These are phyloP conservation scores for Kwoniella mangroviensis DNA, from an alignment of 768 basidiomycete genomes.

Conservation along the genomic window DNA sequence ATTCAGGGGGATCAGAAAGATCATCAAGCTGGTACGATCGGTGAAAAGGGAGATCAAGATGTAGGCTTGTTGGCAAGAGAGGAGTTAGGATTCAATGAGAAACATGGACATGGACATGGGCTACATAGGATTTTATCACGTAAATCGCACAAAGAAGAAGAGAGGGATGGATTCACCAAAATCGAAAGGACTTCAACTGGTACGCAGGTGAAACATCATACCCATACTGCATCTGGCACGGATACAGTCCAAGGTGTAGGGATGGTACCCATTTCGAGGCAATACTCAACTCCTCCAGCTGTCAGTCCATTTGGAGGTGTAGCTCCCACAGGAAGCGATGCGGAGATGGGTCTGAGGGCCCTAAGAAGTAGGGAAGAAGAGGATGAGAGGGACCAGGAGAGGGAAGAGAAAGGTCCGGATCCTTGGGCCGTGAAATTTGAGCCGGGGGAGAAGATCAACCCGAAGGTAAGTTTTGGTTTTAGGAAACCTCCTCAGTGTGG, in stretches of 20 bases:
- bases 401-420: slow-evolving; percentile 45
- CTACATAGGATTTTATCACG: background rate
- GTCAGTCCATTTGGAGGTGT: slow-evolving; percentile 46
- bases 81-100: slow-evolving; percentile 26
- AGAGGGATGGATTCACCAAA: background rate
- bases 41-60: slow-evolving; percentile 14
- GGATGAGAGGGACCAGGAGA: slow-evolving; percentile 35
- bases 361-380: slow-evolving; percentile 46
- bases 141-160: background rate
- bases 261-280: slow-evolving; percentile 36
- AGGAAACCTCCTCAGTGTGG: too few species aligned
- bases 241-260: slow-evolving; percentile 28
- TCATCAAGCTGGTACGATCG: slow-evolving; percentile 24
- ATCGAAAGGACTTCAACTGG: slow-evolving; percentile 35
- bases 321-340: slow-evolving; percentile 45
- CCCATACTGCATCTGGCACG: background rate
- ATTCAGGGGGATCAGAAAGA: slow-evolving; percentile 27
- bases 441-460: slow-evolving; percentile 53
- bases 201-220: slow-evolving; percentile 16
- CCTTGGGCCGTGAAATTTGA: slow-evolving; percentile 53
- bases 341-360: slow-evolving; percentile 43
- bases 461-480: slow-evolving; percentile 43
- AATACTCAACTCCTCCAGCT: slow-evolving; percentile 35
- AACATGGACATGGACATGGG: slow-evolving; percentile 2
- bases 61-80: slow-evolving; percentile 18